A percentile compares a stretch with the other conserved stretches of the same genome.
Evolutionary conservation across 805 yeast species (phyloP).

Genomic region (fission yeast (Schizosaccharomyces pombe)): DNA sequence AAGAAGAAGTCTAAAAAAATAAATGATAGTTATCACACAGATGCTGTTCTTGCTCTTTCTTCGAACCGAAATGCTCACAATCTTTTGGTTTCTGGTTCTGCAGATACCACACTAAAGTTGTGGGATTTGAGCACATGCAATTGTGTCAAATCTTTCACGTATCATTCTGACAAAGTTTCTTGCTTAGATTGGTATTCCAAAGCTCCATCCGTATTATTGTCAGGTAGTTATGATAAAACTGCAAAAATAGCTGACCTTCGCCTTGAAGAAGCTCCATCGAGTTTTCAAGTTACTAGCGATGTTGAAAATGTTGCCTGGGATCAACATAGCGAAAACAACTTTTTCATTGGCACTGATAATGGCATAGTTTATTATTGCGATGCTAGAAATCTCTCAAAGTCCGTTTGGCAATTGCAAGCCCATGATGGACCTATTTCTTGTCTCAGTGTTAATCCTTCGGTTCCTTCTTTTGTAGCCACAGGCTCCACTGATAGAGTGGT

Average conservation of each 20-base stretch:
- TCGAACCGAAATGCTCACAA: constrained; percentile 64
- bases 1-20: constrained; percentile 22
- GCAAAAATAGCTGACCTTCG: constrained; percentile 66
- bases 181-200: constrained; percentile 63
- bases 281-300: constrained; percentile 49
- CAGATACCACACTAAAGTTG: constrained; percentile 78
- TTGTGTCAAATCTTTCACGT: constrained; percentile 54
- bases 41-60: constrained; percentile 71
- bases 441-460: constrained; percentile 39
- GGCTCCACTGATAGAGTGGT: constrained; percentile 71
- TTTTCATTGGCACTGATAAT: constrained; percentile 74
- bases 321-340: constrained; percentile 21
- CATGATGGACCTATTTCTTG: constrained; percentile 71
- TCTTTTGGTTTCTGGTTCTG: constrained; percentile 80
- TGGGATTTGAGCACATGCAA: constrained; percentile 68
- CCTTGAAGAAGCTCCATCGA: constrained; percentile 33
- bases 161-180: constrained; percentile 69
- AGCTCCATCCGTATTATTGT: constrained; percentile 31
- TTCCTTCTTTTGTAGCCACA: constrained; percentile 58
- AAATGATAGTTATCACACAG: constrained; percentile 49
- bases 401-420: constrained; percentile 89
- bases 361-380: constrained; percentile 82
- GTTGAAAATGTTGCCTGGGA: constrained; percentile 66
- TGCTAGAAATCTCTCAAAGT: constrained; percentile 35
- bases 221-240: constrained; percentile 79